Conservation (phyloP, 306 rosid genomes). For the Vicia sativa region DNA sequence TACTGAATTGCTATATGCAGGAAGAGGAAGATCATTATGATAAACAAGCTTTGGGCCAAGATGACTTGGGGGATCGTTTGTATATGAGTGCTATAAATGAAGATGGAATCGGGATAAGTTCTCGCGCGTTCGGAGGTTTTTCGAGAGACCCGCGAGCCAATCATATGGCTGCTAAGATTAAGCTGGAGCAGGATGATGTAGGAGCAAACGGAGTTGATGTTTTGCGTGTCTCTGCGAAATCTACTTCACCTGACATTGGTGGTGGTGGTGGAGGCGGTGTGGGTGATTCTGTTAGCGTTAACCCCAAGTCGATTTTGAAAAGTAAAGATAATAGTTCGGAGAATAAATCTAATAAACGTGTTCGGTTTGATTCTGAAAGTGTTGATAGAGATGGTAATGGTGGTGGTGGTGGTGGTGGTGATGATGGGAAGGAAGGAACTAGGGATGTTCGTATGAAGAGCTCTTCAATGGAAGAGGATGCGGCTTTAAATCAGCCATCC, state of each 20-base stretch:
- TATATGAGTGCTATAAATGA: slow-evolving; percentile 70
- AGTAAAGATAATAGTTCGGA: slow-evolving; percentile 60
- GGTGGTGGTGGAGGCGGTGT: slow-evolving; percentile 36
- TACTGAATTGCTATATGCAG: slow-evolving; percentile 51
- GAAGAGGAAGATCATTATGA: slow-evolving; percentile 91
- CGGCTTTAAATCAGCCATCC: slow-evolving; percentile 36
- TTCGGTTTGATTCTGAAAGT: slow-evolving; percentile 74
- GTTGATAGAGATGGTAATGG: slow-evolving; percentile 39
- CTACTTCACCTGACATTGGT: slow-evolving; percentile 30
- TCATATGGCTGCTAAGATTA: slow-evolving; percentile 75
- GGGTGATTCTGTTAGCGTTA: neutral
- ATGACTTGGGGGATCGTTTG: slow-evolving; percentile 58
- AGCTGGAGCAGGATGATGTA: slow-evolving; percentile 70
- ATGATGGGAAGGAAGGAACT: slow-evolving; percentile 39
- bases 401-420: slow-evolving; percentile 34
- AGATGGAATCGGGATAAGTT: slow-evolving; percentile 65
- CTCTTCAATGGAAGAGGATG: slow-evolving; percentile 41
- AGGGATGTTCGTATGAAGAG: slow-evolving; percentile 42
- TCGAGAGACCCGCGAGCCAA: slow-evolving; percentile 83
- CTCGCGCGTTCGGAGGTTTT: slow-evolving; percentile 49
- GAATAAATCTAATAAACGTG: slow-evolving; percentile 64
- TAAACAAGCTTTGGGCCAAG: slow-evolving; percentile 80
- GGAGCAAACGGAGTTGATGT: slow-evolving; percentile 56
- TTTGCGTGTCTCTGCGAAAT: slow-evolving; percentile 58
- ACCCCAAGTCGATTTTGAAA: slow-evolving; percentile 87